Conservation (phyloP, 441 rosid species). For the Gossypium gossypioides region DNA sequence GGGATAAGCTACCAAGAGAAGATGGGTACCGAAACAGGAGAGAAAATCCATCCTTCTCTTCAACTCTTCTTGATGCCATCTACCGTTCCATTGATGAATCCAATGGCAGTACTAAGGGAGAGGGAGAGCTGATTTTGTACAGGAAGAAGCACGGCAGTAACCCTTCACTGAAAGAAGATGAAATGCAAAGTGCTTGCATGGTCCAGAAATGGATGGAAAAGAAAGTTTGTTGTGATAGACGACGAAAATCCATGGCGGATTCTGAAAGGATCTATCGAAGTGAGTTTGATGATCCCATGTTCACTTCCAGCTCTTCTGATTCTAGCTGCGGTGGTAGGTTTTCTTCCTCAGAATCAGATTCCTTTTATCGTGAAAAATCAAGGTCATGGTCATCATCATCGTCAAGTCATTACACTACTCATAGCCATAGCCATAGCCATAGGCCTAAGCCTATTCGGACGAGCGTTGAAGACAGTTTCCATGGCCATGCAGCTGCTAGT, state of each 20-base stretch:
- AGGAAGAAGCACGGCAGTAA: slow-evolving; percentile 17
- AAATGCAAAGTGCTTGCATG: slow-evolving; percentile 14
- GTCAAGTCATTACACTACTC: slow-evolving; percentile 22
- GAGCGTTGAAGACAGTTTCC: slow-evolving; percentile 11
- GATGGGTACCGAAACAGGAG: slow-evolving; percentile 18
- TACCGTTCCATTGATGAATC: slow-evolving; percentile 61
- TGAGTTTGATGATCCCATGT: slow-evolving; percentile 16
- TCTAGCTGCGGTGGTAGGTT: slow-evolving; percentile 40
- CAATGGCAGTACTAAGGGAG: slow-evolving; percentile 13
- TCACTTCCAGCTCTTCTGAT: slow-evolving; percentile 45
- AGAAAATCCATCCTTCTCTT: slow-evolving; percentile 51
- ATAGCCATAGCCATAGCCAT: background rate
- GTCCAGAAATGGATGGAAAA: slow-evolving; percentile 31
- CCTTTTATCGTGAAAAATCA: slow-evolving; percentile 22
- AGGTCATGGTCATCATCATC: slow-evolving; percentile 26
- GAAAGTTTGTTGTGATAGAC: slow-evolving; percentile 20
- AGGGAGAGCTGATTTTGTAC: slow-evolving; percentile 18
- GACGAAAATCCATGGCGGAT: slow-evolving; percentile 46
- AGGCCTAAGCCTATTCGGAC: slow-evolving; percentile 47
- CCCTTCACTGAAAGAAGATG: background rate
- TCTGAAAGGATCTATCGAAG: slow-evolving; percentile 18
- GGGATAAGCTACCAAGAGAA: slow-evolving; percentile 29
- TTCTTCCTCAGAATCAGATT: slow-evolving; percentile 45
- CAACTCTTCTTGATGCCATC: slow-evolving; percentile 60
- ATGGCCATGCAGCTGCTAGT: background rate